Evolutionary conservation across 1,284 basidiomycete species (phyloP).

Genomic region (Lignosus rhinocerotis): DNA sequence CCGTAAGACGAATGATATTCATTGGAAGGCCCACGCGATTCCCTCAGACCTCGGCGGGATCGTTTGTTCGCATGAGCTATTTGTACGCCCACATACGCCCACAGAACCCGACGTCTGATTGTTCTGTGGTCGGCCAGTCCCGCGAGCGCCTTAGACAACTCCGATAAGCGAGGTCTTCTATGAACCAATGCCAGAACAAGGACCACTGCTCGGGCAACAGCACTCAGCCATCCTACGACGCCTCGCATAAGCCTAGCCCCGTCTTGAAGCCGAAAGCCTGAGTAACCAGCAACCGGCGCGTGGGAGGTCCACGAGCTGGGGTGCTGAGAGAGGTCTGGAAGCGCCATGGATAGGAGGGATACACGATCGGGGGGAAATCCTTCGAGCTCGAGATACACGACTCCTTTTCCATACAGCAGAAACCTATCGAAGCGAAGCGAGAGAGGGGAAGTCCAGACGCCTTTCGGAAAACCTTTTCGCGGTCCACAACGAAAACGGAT

Average conservation of each 20-base stretch:
- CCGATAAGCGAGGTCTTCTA: slow-evolving; percentile 13
- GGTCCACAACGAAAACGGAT: slow-evolving; percentile 22
- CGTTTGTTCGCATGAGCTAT: slow-evolving; percentile 13
- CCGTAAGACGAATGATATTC: neutral
- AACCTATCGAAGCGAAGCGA: slow-evolving; percentile 29
- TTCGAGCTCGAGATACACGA: slow-evolving; percentile 31
- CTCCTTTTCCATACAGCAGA: slow-evolving; percentile 29
- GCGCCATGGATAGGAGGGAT: slow-evolving; percentile 21
- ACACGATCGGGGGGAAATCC: slow-evolving; percentile 27
- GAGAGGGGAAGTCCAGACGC: slow-evolving; percentile 26
- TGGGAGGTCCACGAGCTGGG: slow-evolving; percentile 7
- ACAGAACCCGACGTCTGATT: slow-evolving; percentile 12
- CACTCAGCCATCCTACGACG: neutral
- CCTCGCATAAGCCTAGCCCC: neutral
- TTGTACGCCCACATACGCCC: slow-evolving; percentile 19
- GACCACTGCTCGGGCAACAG: neutral
- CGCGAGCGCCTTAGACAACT: slow-evolving; percentile 10
- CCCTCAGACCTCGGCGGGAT: neutral
- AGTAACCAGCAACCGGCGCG: neutral
- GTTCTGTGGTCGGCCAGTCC: slow-evolving; percentile 11
- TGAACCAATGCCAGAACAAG: neutral
- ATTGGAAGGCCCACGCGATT: neutral
- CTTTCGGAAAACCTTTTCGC: slow-evolving; percentile 23
- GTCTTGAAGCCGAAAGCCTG: slow-evolving; percentile 11
- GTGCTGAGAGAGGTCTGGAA: slow-evolving; percentile 15